Percentiles rank a stretch among this genome's conserved stretches.
phyloP scores from a whole-genome alignment of 2,329 filamentous ascomycete species.

The Cytospora piceicola region DNA sequence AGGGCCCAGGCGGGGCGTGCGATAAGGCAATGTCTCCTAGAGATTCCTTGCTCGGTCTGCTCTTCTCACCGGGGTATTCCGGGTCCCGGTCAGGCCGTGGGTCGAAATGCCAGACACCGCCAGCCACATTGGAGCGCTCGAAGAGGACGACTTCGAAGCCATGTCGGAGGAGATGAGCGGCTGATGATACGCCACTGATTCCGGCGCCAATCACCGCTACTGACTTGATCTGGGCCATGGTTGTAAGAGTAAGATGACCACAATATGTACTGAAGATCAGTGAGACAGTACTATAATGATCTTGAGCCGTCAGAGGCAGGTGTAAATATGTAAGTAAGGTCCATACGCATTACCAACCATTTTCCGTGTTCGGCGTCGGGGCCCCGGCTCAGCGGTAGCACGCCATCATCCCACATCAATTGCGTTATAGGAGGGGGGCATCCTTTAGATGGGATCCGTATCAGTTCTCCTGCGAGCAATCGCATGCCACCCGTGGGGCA shows the following conservation, averaged over 20 bases:
- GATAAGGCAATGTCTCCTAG: conserved; percentile 10
- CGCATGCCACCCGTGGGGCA: not conserved
- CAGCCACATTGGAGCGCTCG: conserved; percentile 41
- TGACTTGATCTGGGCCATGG: conserved; percentile 24
- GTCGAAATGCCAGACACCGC: conserved; percentile 47
- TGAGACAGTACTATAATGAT: not conserved
- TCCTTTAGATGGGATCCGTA: not conserved
- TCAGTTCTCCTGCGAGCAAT: not conserved
- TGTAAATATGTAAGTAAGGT: not conserved
- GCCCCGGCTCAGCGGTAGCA: conserved; percentile 14
- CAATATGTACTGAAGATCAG: not conserved
- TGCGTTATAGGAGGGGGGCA: conserved; percentile 30
- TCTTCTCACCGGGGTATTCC: conserved; percentile 38
- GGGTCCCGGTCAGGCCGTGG: conserved; percentile 38
- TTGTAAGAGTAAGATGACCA: not conserved
- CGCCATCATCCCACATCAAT: conserved; percentile 25
- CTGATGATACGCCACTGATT: conserved; percentile 45
- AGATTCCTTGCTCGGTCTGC: not conserved
- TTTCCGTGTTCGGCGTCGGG: conserved; percentile 18
- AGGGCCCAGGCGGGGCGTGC: conserved; percentile 56
- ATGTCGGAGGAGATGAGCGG: conserved; percentile 43
- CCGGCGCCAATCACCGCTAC: conserved; percentile 48
- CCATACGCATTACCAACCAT: not conserved
- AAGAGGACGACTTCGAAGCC: conserved; percentile 45
- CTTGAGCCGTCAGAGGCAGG: not conserved